Conservation (phyloP, 2,329 filamentous ascomycete genomes). For the Fusarium austroafricanum region DNA sequence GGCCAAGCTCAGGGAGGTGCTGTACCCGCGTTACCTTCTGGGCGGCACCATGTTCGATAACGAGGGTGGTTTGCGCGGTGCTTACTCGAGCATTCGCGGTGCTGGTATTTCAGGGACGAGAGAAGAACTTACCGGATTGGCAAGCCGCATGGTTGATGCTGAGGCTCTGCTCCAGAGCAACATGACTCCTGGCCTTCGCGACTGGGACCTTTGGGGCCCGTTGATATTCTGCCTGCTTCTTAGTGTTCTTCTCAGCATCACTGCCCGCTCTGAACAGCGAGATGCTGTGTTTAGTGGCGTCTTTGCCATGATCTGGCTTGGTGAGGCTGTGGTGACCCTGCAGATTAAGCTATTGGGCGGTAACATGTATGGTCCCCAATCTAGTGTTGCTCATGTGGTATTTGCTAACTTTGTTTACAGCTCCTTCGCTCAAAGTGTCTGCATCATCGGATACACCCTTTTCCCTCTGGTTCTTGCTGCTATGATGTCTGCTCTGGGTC, state of each 20-base stretch:
- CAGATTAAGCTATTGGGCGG: constrained; percentile 97
- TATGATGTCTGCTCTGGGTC: constrained; percentile 83
- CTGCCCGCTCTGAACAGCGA: constrained; percentile 82
- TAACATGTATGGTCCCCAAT: constrained; percentile 80
- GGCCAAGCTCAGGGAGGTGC: constrained; percentile 97
- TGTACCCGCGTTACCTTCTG: constrained; percentile 95
- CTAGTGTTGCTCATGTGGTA: background rate
- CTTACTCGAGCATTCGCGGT: constrained; percentile 70
- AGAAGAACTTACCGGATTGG: constrained; percentile 71
- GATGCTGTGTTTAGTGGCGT: constrained; percentile 94
- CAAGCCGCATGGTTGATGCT: constrained; percentile 72
- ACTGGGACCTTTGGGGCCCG: constrained; percentile 99
- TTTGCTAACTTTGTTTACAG: constrained; percentile 60
- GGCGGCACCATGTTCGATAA: constrained; percentile 73
- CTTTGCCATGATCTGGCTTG: constrained; percentile 97
- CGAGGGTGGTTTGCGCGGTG: constrained; percentile 66
- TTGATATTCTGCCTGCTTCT: constrained; percentile 92
- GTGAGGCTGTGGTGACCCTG: constrained; percentile 94
- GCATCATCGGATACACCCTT: constrained; percentile 97
- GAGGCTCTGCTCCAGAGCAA: constrained; percentile 71
- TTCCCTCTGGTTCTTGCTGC: constrained; percentile 96
- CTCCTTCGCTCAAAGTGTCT: constrained; percentile 97
- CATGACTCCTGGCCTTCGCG: constrained; percentile 90
- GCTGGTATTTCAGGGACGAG: constrained; percentile 69
- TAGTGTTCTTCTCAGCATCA: constrained; percentile 87